Conservation (phyloP, 768 basidiomycete species). For the Leccinum disarticulatum region DNA sequence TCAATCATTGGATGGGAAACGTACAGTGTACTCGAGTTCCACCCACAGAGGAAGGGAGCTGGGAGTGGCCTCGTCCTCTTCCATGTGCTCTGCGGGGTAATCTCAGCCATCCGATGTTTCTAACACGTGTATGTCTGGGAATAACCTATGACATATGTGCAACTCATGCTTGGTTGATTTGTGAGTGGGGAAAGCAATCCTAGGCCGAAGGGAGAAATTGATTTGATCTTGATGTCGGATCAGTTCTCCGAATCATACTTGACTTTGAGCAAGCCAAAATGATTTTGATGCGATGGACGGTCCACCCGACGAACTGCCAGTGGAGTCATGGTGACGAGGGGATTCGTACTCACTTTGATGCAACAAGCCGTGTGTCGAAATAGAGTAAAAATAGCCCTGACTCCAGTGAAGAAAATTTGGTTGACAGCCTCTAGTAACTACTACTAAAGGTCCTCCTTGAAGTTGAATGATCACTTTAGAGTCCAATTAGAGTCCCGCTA, state of each 20-base stretch:
- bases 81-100: conserved; percentile 76
- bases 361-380: neutral
- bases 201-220: neutral
- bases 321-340: too few relatives aligned
- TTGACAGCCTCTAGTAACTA: too few relatives aligned
- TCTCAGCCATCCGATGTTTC: neutral
- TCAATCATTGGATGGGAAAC: conserved; percentile 18
- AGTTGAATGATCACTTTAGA: neutral
- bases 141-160: conserved; percentile 59
- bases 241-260: neutral
- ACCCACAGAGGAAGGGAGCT: conserved; percentile 87
- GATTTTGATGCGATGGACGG: neutral
- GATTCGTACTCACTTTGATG: neutral
- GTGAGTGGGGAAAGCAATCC: neutral
- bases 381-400: neutral
- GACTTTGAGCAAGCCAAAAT: neutral
- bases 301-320: neutral
- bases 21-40: conserved; percentile 82
- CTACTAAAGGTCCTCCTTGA: neutral
- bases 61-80: conserved; percentile 80
- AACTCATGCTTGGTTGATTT: conserved; percentile 36
- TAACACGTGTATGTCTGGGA: neutral
- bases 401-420: too few relatives aligned
- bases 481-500: neutral
- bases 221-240: neutral